Base-by-base conservation (phyloP, 2,329 filamentous ascomycete genomes). In the Verticillium zaregamsianum region DNA sequence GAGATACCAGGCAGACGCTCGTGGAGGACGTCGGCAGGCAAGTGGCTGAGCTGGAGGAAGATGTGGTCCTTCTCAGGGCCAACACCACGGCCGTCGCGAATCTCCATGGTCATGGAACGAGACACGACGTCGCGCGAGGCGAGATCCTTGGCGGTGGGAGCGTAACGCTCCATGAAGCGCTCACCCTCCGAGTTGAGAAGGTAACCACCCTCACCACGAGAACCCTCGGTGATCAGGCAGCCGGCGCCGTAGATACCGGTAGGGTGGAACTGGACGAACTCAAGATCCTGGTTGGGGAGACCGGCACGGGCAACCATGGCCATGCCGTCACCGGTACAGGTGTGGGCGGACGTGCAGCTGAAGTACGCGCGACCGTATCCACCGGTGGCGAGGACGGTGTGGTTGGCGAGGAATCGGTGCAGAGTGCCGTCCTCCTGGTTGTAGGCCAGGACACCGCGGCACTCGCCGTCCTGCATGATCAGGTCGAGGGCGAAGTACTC, bases 251-350 rank as follows among this genome's bases (percentile, higher is more conserved):
- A 99, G 80, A 99, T 98, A 87, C 94, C 94, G 68, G 94, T 97
- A 61, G 94, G 94, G 79, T 99, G 94, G 87, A 99, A 99, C 81
- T 99, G 94, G 66, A 99, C 95, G 79, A 99, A 99, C 78, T 99
- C 95, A 66, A 98, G 86, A 89, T 99, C 95, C 83, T 99, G 95
- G 86, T 97, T 97, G 71, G 95, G 94, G 49, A 99, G 90, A 77
- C 95, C 95, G 65, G 95, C 95, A 82, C 95, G 93, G 70, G 94
- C 91, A 72, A 98, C 94, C 95, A 99, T 98, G 69, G 95, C 95
- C 92, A 97, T 97, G 76, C 95, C 95, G 75, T 99, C 95, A 86
- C 95, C 95, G 66, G 95, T 99, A 80, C 94, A 97, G 67, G 95
- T 98, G 82, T 99, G 95, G 56, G 95, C 95, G 59, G 93, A 97